These are phyloP conservation scores for Hypoxylon sp. DNA, from an alignment of 2,329 filamentous ascomycete genomes.

Conservation along the genomic window DNA sequence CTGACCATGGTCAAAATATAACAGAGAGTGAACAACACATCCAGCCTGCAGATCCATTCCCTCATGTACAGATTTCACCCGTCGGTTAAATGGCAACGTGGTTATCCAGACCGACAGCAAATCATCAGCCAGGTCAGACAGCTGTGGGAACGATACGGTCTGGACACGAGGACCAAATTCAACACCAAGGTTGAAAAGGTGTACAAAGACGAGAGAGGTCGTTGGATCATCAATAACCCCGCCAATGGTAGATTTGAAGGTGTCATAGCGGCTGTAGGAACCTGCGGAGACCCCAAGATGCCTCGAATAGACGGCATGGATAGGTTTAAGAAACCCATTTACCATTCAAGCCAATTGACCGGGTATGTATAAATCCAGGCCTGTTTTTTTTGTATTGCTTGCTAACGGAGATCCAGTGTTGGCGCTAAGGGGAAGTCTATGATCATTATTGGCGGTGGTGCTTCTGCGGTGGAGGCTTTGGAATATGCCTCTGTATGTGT, in stretches of 20 bases:
- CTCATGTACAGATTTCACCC: conserved; percentile 92
- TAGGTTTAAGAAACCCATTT: conserved; percentile 78
- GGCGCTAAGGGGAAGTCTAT: conserved; percentile 81
- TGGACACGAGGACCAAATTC: conserved; percentile 80
- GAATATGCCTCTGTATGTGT: conserved; percentile 75
- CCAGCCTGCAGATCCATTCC: conserved; percentile 85
- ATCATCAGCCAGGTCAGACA: conserved; percentile 80
- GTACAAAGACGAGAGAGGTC: conserved; percentile 75
- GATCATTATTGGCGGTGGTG: conserved; percentile 82
- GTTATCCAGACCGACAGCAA: conserved; percentile 83
- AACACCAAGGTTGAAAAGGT: conserved; percentile 77
- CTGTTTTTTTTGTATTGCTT: neutral
- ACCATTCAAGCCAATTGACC: conserved; percentile 82
- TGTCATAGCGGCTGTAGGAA: conserved; percentile 82
- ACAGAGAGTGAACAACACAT: conserved; percentile 84
- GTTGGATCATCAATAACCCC: conserved; percentile 83
- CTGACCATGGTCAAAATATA: neutral
- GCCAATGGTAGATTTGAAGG: conserved; percentile 82
- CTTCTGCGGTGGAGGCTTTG: conserved; percentile 84
- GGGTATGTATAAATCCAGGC: conserved; percentile 57
- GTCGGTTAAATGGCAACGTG: conserved; percentile 78
- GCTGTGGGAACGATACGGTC: conserved; percentile 81
- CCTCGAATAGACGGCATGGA: conserved; percentile 79
- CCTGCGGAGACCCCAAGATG: conserved; percentile 83
- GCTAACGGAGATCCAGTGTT: conserved; percentile 63